Conservation (phyloP, 257 asterid species). For the Solanum arcanum region DNA sequence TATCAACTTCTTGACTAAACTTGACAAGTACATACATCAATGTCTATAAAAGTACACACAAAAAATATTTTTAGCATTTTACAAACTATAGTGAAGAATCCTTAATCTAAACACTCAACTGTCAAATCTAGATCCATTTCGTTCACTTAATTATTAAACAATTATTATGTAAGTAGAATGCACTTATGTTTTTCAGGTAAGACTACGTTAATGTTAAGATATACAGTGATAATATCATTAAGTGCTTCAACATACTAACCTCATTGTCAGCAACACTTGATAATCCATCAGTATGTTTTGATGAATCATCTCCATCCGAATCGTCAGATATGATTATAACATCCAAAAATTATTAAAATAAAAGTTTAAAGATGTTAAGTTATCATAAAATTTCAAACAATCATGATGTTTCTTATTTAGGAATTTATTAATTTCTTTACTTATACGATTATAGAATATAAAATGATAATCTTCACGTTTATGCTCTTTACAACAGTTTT, state of each 20-base stretch:
- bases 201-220: neutral
- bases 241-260: too few relatives aligned
- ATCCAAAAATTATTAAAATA: too few relatives aligned
- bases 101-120: neutral
- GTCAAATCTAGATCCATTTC: neutral
- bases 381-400: too few relatives aligned
- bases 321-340: too few relatives aligned
- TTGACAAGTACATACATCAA: neutral
- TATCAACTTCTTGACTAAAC: neutral
- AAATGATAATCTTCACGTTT: neutral
- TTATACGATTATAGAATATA: neutral
- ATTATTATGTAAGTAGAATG: neutral
- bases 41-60: neutral
- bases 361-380: too few relatives aligned
- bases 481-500: too few relatives aligned
- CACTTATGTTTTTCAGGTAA: neutral
- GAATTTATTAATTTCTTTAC: neutral
- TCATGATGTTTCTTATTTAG: too few relatives aligned
- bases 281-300: too few relatives aligned
- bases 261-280: too few relatives aligned
- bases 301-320: neutral
- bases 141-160: neutral
- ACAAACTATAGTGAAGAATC: too few relatives aligned
- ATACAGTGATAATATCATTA: too few relatives aligned
- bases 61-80: neutral